Base-by-base conservation (phyloP, 768 basidiomycete genomes). In the Hericium alpestre region DNA sequence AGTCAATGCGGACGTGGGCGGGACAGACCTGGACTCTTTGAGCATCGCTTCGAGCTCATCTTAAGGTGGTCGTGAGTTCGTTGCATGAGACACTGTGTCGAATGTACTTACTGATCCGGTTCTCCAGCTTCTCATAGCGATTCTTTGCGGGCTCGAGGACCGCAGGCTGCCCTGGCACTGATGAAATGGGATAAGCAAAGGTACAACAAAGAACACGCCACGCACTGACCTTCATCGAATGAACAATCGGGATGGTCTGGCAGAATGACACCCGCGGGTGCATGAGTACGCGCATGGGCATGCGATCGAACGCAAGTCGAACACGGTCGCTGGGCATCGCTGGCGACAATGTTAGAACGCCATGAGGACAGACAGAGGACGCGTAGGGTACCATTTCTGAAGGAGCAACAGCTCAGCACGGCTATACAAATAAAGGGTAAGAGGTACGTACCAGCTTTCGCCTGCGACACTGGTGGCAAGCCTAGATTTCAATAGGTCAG, bases 221-320 rank as follows among this genome's bases (percentile, higher is more conserved):
- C 23, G 8, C 12, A 37, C n/a, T 37, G 64, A 83, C 84, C 71
- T 60, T 89, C 87, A 61, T 88, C 87, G 59, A 80, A 89, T n/a
- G 86, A 88, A 65, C 87, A 90, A 55, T 85, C 82, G 12, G 83
- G 85, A 49, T 71, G 72, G 0, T 77, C 65, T 0, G 85, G 81
- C 48, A 84, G 63, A 49, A 71, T 70, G 1, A 73, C 72, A 41
- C 82, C 83, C 27, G 83, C 75, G 1, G 79, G 74, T 12, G 84
- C 79, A 69, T 85, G 85, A 12, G 78, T 75, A 54, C 79, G 65
- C 9, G 84, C 80, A 70, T 88, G 84, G 1, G 83, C 76, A 73
- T 87, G 86, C 20, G 86, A 88, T 37, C 87, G 80, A 57, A 83
- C 73, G 65, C 87, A 89, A 2, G 87, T 89, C 25, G 86, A 83